Percentiles rank a stretch among this genome's conserved stretches.
These are phyloP conservation scores for Rosellinia necatrix DNA, from an alignment of 2,329 filamentous ascomycete genomes.

Conservation along the genomic window DNA sequence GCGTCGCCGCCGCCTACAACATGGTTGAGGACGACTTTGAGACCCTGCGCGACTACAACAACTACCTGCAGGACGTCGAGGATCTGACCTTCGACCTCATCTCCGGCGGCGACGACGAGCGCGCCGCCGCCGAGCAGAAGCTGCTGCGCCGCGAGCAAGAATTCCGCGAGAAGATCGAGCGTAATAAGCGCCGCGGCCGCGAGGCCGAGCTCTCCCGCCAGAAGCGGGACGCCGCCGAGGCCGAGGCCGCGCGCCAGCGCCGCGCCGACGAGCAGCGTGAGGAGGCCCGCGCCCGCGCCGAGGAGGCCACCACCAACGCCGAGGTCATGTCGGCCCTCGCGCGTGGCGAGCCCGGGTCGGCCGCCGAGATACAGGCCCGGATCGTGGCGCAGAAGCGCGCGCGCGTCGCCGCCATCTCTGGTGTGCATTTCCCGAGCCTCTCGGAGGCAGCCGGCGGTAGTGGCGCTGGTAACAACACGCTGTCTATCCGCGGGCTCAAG, in stretches of 20 bases:
- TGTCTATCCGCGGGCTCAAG: conserved; percentile 82
- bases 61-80: conserved; percentile 94
- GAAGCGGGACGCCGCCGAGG: conserved; percentile 65
- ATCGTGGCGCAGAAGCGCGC: conserved; percentile 76
- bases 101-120: conserved; percentile 69
- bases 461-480: conserved; percentile 40
- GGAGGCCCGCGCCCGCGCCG: conserved; percentile 71
- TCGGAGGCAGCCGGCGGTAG: conserved; percentile 38
- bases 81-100: conserved; percentile 88
- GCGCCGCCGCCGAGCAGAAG: conserved; percentile 49
- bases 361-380: conserved; percentile 61
- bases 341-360: conserved; percentile 62
- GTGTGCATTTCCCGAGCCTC: conserved; percentile 39
- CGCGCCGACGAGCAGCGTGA: conserved; percentile 68
- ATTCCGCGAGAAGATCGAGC: conserved; percentile 71
- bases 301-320: conserved; percentile 65
- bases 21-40: conserved; percentile 90
- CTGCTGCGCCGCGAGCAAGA: conserved; percentile 69
- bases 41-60: conserved; percentile 80
- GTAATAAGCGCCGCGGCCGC: conserved; percentile 59
- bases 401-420: conserved; percentile 56
- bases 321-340: conserved; percentile 74
- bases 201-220: conserved; percentile 60
- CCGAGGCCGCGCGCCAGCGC: conserved; percentile 67
- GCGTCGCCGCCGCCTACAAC: conserved; percentile 83